Conservation (phyloP, 2,329 filamentous ascomycete species). For the Shiraia sp. region DNA sequence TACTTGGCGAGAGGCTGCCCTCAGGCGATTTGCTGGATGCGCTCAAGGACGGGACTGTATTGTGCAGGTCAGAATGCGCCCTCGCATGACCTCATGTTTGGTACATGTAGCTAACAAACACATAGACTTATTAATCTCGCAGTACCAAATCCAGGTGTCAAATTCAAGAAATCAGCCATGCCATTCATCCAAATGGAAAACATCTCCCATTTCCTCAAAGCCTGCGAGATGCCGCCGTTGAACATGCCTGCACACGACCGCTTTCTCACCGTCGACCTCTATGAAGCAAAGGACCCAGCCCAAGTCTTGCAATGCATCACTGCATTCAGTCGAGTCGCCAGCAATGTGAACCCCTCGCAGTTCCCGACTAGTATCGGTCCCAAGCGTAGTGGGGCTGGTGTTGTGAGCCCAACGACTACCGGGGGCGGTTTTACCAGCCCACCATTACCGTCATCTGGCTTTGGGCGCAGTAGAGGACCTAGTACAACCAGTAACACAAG, state of each 20-base stretch:
- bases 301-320: slow-evolving; percentile 92
- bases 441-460: slow-evolving; percentile 33
- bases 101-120: no score
- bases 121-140: slow-evolving; percentile 79
- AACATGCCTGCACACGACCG: slow-evolving; percentile 91
- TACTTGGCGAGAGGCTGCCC: slow-evolving; percentile 73
- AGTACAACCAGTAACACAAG: slow-evolving; percentile 49
- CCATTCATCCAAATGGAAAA: slow-evolving; percentile 99
- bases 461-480: slow-evolving; percentile 46
- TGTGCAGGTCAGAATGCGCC: slow-evolving; percentile 75
- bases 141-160: slow-evolving; percentile 75
- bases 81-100: not conserved
- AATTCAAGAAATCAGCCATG: slow-evolving; percentile 91
- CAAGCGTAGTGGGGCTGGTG: slow-evolving; percentile 60
- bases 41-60: slow-evolving; percentile 85
- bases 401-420: slow-evolving; percentile 41
- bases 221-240: slow-evolving; percentile 82
- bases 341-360: slow-evolving; percentile 70
- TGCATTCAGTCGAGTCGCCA: slow-evolving; percentile 87
- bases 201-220: slow-evolving; percentile 91
- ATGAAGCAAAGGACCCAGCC: slow-evolving; percentile 91
- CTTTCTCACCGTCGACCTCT: slow-evolving; percentile 96
- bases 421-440: slow-evolving; percentile 23
- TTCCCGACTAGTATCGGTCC: slow-evolving; percentile 80
- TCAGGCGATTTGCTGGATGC: slow-evolving; percentile 78